A percentile compares a stretch with the other conserved stretches of the same genome.
Evolutionary conservation across 805 yeast species (phyloP).

Genomic region (Cyberlindnera bimundalis): DNA sequence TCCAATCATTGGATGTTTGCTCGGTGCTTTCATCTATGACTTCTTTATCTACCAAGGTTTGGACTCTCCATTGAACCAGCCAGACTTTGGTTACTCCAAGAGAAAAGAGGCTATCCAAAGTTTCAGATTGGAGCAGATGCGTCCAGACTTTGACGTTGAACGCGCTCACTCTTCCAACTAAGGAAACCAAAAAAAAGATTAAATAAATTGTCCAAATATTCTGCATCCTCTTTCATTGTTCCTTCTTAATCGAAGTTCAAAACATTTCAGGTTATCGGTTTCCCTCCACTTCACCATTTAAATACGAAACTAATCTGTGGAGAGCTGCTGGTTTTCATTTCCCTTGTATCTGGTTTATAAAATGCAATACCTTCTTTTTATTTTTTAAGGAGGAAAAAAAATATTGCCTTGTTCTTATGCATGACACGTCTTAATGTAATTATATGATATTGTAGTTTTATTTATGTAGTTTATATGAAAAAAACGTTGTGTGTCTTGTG

Average conservation of each 20-base stretch:
- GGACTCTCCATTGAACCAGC: slow-evolving; percentile 50
- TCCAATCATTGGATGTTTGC: slow-evolving; percentile 45
- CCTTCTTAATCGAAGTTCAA: no score
- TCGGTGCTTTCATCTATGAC: slow-evolving; percentile 52
- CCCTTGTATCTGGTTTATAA: background rate
- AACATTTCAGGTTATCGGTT: no score
- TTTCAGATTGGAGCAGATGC: slow-evolving; percentile 24
- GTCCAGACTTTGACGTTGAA: slow-evolving; percentile 22
- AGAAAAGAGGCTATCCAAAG: slow-evolving; percentile 15
- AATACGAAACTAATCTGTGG: background rate
- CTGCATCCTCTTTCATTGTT: no score
- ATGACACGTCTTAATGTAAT: slow-evolving; percentile 5
- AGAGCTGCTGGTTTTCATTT: background rate
- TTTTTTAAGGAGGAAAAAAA: no score
- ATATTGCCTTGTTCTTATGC: background rate
- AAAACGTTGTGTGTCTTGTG: background rate
- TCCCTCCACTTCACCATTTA: no score
- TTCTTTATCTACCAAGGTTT: slow-evolving; percentile 47
- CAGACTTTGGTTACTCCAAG: slow-evolving; percentile 28
- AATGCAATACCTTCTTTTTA: background rate
- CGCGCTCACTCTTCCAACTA: slow-evolving; percentile 2
- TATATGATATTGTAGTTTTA: no score
- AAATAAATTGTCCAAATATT: no score
- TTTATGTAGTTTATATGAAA: no score
- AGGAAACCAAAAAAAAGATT: no score